Base-by-base conservation (phyloP, 495 filamentous ascomycete species). In the Penicillium tannophilum region DNA sequence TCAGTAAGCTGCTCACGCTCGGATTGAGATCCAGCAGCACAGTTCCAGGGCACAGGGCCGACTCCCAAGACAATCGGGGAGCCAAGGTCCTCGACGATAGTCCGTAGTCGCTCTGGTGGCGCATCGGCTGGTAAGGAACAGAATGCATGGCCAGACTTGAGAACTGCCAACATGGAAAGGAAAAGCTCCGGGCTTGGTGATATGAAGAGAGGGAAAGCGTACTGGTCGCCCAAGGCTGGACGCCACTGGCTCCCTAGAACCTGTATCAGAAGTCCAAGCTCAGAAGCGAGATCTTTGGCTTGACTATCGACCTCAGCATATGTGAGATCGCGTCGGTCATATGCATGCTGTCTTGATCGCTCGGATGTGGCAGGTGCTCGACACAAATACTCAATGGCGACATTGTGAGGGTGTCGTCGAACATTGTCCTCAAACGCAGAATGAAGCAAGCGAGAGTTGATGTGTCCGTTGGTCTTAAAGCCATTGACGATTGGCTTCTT, bases 141-240 rank as follows among this genome's bases (percentile, higher is more conserved):
- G 62, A 93, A 93, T 7, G 90, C 89, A 7, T 73, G 86, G 0
- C 91, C 91, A 7, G 86, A 84, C 62, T 90, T 90, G 3, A 93
- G 76, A 53, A 90, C 84, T 5, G 83, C 90, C 2, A 93, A 71
- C 24, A 88, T 79, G 1, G 87, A 74, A 44, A 91, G 75, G 64
- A 93, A 95, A 4, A 95, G 82, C 31, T 84, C 76, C 5, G 84
- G 85, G 4, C 79, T 84, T 60, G 92, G 90, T 12, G 84, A 81
- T 20, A 91, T 73, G 26, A 30, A 50, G 11, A 50, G 8, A 4
- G 47, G 47, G 8, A 50, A 46, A 0, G 43, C 43, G 43, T 46
- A 46, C 10, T 46, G 43, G 12, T 46, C 43, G 11, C 43, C 43
- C 8, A 46, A 24, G 17, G 43, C 43, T 7, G 43, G 43, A 46